These are phyloP conservation scores for Tilletia walkeri DNA, from an alignment of 1,284 basidiomycete genomes.

Conservation along the genomic window DNA sequence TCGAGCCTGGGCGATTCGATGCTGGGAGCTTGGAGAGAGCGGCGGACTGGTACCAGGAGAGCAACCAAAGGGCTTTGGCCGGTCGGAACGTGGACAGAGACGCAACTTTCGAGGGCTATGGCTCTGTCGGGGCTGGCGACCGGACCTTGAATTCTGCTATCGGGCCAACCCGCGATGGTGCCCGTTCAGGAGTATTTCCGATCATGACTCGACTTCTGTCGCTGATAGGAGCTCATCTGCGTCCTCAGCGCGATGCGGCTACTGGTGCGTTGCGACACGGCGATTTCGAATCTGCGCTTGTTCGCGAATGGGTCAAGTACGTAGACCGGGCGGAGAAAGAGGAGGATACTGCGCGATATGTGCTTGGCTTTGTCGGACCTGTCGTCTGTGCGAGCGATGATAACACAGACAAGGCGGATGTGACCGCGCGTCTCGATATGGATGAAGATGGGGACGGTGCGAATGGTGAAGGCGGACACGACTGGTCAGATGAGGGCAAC, in stretches of 20 bases:
- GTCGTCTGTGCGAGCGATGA: neutral
- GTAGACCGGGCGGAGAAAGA: slow-evolving; percentile 43
- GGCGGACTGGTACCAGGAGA: slow-evolving; percentile 5
- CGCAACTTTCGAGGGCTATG: too few species aligned
- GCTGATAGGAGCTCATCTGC: slow-evolving; percentile 30
- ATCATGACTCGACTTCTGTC: neutral
- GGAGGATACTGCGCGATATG: slow-evolving; percentile 45
- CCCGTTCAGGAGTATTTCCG: neutral
- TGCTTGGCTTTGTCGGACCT: slow-evolving; percentile 24
- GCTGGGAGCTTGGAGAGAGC: neutral
- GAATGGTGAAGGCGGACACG: neutral
- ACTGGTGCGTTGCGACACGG: slow-evolving; percentile 36
- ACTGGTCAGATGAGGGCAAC: neutral
- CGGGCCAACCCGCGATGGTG: neutral
- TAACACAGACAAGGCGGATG: neutral
- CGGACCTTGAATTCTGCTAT: neutral
- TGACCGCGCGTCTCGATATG: neutral
- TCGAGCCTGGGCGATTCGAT: slow-evolving; percentile 42
- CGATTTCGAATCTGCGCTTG: slow-evolving; percentile 29
- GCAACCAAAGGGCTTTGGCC: neutral
- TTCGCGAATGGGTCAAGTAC: slow-evolving; percentile 48
- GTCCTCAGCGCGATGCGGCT: slow-evolving; percentile 32
- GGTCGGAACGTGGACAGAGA: neutral
- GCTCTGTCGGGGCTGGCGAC: neutral
- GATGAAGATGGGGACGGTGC: neutral